phyloP scores from a whole-genome alignment of 352 stramenopile species.

The Plasmopara viticola region DNA sequence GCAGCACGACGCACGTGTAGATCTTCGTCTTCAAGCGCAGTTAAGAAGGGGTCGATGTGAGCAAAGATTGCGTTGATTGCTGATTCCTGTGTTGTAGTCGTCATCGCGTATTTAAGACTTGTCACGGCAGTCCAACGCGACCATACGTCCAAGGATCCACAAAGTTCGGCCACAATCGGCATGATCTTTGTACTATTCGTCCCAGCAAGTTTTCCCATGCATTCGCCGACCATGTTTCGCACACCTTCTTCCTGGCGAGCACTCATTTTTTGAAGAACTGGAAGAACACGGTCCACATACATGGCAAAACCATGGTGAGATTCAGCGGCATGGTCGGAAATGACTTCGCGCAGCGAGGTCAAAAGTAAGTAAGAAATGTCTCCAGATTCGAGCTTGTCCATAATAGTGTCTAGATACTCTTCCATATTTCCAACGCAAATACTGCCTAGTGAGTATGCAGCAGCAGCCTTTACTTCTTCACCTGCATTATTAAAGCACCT shows the following conservation, averaged over 20 bases:
- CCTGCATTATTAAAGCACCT: conserved; percentile 74
- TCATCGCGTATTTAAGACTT: conserved; percentile 88
- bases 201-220: conserved; percentile 91
- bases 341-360: conserved; percentile 94
- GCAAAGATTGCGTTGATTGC: conserved; percentile 45
- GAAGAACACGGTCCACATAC: conserved; percentile 87
- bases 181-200: conserved; percentile 88
- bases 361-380: conserved; percentile 96
- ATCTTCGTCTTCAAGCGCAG: conserved; percentile 93
- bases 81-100: conserved; percentile 26
- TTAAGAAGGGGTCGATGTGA: conserved; percentile 87
- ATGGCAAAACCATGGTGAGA: conserved; percentile 67
- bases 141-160: conserved; percentile 41
- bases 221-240: conserved; percentile 97
- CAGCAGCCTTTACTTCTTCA: conserved; percentile 96
- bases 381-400: conserved; percentile 86
- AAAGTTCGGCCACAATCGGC: conserved; percentile 83
- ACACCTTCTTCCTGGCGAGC: conserved; percentile 92
- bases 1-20: conserved; percentile 92
- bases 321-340: conserved; percentile 73
- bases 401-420: conserved; percentile 88
- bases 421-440: conserved; percentile 92
- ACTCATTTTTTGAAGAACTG: conserved; percentile 91
- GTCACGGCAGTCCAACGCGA: conserved; percentile 90
- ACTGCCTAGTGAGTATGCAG: conserved; percentile 94